Evolutionary conservation across 805 yeast species (phyloP).

Genomic region (Suhomyces canberraensis): DNA sequence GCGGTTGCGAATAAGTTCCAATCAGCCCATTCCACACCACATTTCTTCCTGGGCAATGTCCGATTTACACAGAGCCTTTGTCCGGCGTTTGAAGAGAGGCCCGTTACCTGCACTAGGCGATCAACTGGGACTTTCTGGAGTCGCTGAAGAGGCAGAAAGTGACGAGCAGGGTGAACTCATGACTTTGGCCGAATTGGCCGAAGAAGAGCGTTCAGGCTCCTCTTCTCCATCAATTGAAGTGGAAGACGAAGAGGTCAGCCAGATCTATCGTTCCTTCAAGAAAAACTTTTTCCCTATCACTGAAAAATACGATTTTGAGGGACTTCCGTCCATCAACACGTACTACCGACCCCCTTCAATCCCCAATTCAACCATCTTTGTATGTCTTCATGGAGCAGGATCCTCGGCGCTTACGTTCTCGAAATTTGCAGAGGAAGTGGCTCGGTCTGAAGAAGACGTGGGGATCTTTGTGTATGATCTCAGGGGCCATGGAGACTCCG

Average conservation of each 20-base stretch:
- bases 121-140: neutral
- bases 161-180: neutral
- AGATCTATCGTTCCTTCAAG: slow-evolving; percentile 8
- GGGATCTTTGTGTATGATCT: slow-evolving; percentile 75
- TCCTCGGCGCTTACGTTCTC: slow-evolving; percentile 82
- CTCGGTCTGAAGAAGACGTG: slow-evolving; percentile 21
- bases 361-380: slow-evolving; percentile 50
- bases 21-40: too few relatives aligned
- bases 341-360: slow-evolving; percentile 54
- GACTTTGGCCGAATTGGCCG: neutral
- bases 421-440: slow-evolving; percentile 38
- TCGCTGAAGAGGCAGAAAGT: slow-evolving; percentile 1
- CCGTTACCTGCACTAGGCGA: neutral
- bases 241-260: neutral
- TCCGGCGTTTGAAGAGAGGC: slow-evolving; percentile 3
- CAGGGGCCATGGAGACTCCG: slow-evolving; percentile 74
- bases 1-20: too few relatives aligned
- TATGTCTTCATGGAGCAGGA: slow-evolving; percentile 95
- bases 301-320: slow-evolving; percentile 15
- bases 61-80: slow-evolving; percentile 12
- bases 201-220: neutral
- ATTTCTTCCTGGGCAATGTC: too few relatives aligned
- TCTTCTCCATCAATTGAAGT: neutral
- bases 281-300: slow-evolving; percentile 14
- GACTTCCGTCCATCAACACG: slow-evolving; percentile 31